Evolutionary conservation across 805 yeast species (phyloP), one percentile per base, ranked within the genome.

Genomic region (Saccharomycopsis vini): DNA sequence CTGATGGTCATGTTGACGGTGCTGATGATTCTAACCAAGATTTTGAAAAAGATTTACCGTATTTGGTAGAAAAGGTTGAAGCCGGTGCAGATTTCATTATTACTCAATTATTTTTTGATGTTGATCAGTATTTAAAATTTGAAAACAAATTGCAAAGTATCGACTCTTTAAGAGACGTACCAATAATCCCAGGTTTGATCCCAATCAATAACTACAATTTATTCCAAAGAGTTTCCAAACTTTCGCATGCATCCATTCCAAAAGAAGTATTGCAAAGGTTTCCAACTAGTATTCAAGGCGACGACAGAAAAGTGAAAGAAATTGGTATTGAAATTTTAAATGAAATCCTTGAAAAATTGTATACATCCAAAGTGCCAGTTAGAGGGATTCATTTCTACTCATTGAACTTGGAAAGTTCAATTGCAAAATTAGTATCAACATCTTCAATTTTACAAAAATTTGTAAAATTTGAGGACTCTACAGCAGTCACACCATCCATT

Each of bases 21-120:
- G 71, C 87, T 1, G 85, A 80, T 53, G 70, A 64, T 37, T 62
- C 75, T 6, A 70, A 69, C 29, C 95, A 88, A 59, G 73, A 77
- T 54, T 49, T 28, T 22, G 58, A 59, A 19, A 71, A 71, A 38
- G 98, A 90, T 61, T 56, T 90, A 38, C 90, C 92, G 5, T 87
- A 62, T 57, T 70, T 92, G 61, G 74, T 78, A 40, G 95, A 86
- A 52, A 92, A 92, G 60, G 72, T 90, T 20, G 72, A 79, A 46
- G 97, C 97, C 1, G 98, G 98, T 36, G 98, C 97, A 2, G 94
- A 87, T 56, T 92, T 87, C 58, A 75, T 92, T 42, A 75, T 92
- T 50, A 87, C 97, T 0, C 98, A 90, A 65, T 61, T 90, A 56
- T 90, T 92, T 57, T 90, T 81, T 59, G 96, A 90, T 60, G 83